Evolutionary conservation across 2,329 filamentous ascomycete species (phyloP), one percentile per base, ranked within the genome.

Genomic region (Seiridium cupressi): DNA sequence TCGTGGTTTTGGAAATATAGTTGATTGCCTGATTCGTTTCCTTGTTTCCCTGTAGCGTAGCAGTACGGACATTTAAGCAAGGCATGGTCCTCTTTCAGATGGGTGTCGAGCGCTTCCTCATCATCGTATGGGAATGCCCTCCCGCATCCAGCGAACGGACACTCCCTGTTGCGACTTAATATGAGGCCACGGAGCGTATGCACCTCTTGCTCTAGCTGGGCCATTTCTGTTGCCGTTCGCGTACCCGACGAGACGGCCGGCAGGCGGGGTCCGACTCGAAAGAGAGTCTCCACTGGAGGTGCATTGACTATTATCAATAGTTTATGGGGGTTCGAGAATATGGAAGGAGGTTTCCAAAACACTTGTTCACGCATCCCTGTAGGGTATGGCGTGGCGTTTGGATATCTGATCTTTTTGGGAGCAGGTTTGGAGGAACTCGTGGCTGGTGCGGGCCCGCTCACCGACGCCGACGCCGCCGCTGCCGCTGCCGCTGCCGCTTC

Each of bases 221-320:
- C 70, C 55, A 76, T 70, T 62, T 81, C 78, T 0, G 71, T 75
- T 0, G 74, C 72, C 0, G 79, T 82, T 58, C 79, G 65, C 13
- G 79, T 67, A 1, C 69, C 73, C 32, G 73, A 70, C 13, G 71
- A 73, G 13, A 77, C 65, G 51, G 73, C 71, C 1, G 79, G 77
- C 34, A 77, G 64, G 36, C 67, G 69, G 18, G 65, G 63, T 1
- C 70, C 68, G 0, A 70, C 75, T 9, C 68, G 68, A 51, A 80
- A 68, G 18, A 81, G 63, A 2, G 64, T 63, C 60, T 82, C 78
- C 1, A 71, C 44, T 38, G 66, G 68, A 32, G 70, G 70, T 4
- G 69, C 75, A 40, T 75, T 68, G 55, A 74, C 67, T 1, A 77
- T 74, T 44, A 78, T 68, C 8, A 65, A 66, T 2, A 74, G 74